Conservation (phyloP, 1,284 basidiomycete genomes). For the Leccinum subspadiceum region DNA sequence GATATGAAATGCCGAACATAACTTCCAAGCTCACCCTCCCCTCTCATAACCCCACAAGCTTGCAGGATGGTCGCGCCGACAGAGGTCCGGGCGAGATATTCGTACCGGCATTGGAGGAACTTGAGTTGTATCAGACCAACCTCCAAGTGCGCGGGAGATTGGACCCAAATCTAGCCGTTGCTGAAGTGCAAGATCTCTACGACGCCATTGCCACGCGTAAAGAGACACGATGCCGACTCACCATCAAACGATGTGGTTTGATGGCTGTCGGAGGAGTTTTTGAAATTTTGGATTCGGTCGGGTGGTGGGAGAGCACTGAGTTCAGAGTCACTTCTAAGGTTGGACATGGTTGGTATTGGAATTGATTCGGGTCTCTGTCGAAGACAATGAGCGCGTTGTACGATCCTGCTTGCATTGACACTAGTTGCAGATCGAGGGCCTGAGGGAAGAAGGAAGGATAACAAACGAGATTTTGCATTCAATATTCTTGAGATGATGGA, state of each 20-base stretch:
- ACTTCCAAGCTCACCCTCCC: background rate
- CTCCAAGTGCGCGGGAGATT: background rate
- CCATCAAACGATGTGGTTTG: background rate
- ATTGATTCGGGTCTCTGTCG: background rate
- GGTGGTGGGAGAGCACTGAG: too few relatives aligned
- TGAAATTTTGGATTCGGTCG: too few relatives aligned
- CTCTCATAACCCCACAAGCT: background rate
- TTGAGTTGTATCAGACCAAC: background rate
- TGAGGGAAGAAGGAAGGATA: background rate
- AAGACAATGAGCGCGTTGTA: background rate
- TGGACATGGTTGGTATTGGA: background rate
- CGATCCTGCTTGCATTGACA: background rate
- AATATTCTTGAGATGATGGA: background rate
- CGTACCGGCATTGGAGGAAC: background rate
- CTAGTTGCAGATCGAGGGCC: background rate
- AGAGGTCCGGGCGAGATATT: background rate
- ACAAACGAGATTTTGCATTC: background rate
- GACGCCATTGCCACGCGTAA: background rate
- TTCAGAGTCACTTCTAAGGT: background rate
- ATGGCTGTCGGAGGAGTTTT: too few relatives aligned
- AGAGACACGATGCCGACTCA: background rate
- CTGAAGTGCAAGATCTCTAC: background rate
- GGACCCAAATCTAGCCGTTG: background rate
- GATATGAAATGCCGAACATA: background rate
- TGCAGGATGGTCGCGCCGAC: background rate